Evolutionary conservation across 371 early-diverging fungal species (phyloP).

Genomic region (Syncephalastrum racemosum): DNA sequence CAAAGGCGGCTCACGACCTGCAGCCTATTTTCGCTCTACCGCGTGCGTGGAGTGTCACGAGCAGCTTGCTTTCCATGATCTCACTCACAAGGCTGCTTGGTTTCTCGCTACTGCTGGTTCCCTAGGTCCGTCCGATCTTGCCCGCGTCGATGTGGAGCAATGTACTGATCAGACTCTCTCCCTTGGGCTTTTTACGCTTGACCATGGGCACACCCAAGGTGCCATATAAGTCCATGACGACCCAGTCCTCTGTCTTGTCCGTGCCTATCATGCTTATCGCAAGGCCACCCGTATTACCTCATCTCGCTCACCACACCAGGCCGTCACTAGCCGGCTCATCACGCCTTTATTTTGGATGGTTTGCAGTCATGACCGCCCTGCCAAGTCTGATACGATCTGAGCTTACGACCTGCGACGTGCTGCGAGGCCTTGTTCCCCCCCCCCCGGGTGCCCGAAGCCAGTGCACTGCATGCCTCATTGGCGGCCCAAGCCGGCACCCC

Average conservation of each 20-base stretch:
- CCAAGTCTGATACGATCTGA: no score
- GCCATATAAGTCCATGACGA: constrained; percentile 12
- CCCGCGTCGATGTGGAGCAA: constrained; percentile 16
- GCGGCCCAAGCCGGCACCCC: no score
- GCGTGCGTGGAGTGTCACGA: background rate
- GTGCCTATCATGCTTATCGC: constrained; percentile 6
- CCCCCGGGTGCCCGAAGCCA: no score
- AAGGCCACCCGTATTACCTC: no score
- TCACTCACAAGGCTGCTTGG: constrained; percentile 21
- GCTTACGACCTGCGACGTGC: no score
- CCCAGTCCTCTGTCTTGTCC: constrained; percentile 15
- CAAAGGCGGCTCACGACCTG: constrained; percentile 2
- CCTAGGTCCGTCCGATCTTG: constrained; percentile 25
- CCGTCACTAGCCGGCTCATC: no score
- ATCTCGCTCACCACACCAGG: no score
- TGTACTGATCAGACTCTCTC: background rate
- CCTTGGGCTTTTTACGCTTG: constrained; percentile 5
- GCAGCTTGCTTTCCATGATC: background rate
- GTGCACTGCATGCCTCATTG: no score
- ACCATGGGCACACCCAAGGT: constrained; percentile 20
- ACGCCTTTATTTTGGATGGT: no score
- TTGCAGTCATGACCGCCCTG: no score
- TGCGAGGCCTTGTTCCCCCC: no score
- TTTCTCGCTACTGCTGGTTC: constrained; percentile 21
- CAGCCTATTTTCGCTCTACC: constrained; percentile 3